Percentiles rank a stretch among this genome's conserved stretches.
phyloP scores from a whole-genome alignment of 139 green algal species.

The Haematococcus sp. region DNA sequence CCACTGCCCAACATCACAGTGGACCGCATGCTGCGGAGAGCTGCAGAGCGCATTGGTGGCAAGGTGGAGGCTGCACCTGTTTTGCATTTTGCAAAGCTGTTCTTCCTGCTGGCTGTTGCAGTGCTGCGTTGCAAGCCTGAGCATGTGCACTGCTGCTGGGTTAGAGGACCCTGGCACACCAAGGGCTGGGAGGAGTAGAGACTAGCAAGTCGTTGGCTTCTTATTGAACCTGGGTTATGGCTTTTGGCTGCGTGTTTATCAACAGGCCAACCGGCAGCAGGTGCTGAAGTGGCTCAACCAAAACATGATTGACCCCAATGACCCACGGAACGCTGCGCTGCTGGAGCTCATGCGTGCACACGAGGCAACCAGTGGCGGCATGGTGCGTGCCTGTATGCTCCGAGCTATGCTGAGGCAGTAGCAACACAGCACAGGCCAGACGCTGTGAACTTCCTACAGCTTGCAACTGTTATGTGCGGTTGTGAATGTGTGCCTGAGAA shows the following conservation, averaged over 20 bases:
- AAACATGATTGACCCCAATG: conserved; percentile 54
- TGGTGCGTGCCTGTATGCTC: conserved; percentile 17
- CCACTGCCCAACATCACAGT: conserved; percentile 41
- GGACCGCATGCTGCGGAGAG: conserved; percentile 39
- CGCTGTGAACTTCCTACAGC: no score
- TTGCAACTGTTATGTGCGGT: no score
- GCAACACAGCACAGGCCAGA: no score
- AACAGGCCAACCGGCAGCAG: conserved; percentile 35
- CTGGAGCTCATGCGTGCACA: conserved; percentile 58
- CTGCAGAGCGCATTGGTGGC: conserved; percentile 38
- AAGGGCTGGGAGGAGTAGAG: no score
- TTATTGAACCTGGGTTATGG: no score
- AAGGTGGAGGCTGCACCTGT: conserved; percentile 22
- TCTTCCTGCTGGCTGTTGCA: neutral
- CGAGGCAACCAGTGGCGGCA: conserved; percentile 26
- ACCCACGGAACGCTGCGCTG: conserved; percentile 57
- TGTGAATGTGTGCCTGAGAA: no score
- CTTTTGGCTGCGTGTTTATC: no score
- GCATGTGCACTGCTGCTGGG: no score
- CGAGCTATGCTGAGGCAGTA: no score
- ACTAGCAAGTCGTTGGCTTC: no score
- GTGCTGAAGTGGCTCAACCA: conserved; percentile 43
- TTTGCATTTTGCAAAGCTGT: neutral
- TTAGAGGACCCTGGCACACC: no score
- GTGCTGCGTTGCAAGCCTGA: no score